These are phyloP conservation scores for Erodium trifolium DNA, from an alignment of 441 rosid species.

Conservation along the genomic window DNA sequence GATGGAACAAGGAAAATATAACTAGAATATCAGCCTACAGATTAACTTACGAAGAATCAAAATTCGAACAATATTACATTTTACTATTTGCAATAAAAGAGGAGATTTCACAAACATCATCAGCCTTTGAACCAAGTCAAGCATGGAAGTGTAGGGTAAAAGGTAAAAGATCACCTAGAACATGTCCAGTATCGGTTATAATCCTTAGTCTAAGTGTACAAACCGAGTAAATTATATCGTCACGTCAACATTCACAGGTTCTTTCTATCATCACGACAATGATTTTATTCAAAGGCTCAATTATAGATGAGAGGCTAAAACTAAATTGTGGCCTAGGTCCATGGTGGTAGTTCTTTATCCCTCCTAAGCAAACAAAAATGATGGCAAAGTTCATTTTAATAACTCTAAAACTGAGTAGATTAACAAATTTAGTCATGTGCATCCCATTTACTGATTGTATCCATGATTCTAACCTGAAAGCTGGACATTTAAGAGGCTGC, in stretches of 20 bases:
- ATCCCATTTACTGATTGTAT: conserved; percentile 7
- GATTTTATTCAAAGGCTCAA: background rate
- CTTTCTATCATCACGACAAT: background rate
- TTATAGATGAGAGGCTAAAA: background rate
- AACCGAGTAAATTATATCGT: background rate
- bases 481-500: conserved; percentile 91
- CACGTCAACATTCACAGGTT: background rate
- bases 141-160: background rate
- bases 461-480: conserved; percentile 63
- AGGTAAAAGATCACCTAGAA: background rate
- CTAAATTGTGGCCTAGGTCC: background rate
- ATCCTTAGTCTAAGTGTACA: background rate
- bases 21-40: background rate
- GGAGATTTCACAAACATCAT: background rate
- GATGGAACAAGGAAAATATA: background rate
- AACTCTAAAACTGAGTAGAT: background rate
- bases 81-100: background rate
- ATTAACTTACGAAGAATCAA: background rate
- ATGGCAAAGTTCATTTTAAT: background rate
- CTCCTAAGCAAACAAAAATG: background rate
- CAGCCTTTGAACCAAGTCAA: background rate
- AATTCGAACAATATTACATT: background rate
- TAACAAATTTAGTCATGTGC: background rate
- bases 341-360: background rate
- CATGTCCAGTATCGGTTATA: background rate